phyloP scores from a whole-genome alignment of 2,329 filamentous ascomycete species.

The Lecanoromycetidae sp. region DNA sequence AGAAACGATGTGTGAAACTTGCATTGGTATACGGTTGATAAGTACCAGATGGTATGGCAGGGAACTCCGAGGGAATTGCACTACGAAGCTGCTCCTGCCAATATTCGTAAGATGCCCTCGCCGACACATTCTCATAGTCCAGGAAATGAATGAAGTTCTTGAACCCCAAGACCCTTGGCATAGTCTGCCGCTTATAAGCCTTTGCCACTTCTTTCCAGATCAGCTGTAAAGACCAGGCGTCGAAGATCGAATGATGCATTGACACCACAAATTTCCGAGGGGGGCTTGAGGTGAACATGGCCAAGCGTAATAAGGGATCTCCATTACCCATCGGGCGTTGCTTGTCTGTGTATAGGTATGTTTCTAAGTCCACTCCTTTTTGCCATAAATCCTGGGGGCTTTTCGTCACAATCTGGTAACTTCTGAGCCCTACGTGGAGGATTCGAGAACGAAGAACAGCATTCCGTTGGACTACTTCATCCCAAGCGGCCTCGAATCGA shows the following conservation, averaged over 20 bases:
- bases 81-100: conserved; percentile 6
- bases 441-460: conserved; percentile 10
- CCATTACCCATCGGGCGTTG: conserved; percentile 6
- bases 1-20: neutral
- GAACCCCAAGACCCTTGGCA: too few species aligned
- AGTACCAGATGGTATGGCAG: neutral
- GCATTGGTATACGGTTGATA: neutral
- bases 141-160: too few species aligned
- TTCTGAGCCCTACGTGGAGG: conserved; percentile 18
- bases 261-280: too few species aligned
- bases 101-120: conserved; percentile 22
- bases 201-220: too few species aligned
- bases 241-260: too few species aligned
- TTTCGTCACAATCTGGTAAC: neutral
- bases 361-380: neutral
- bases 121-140: too few species aligned
- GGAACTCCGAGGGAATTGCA: conserved; percentile 5
- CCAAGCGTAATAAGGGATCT: conserved; percentile 3
- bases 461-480: neutral
- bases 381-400: neutral
- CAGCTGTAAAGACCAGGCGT: too few species aligned
- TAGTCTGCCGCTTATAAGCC: too few species aligned
- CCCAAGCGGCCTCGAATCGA: conserved; percentile 20
- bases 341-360: neutral
- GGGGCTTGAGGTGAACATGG: conserved; percentile 27